These are phyloP conservation scores for Geotrichum reessii DNA, from an alignment of 1,139 yeast species.

Conservation along the genomic window DNA sequence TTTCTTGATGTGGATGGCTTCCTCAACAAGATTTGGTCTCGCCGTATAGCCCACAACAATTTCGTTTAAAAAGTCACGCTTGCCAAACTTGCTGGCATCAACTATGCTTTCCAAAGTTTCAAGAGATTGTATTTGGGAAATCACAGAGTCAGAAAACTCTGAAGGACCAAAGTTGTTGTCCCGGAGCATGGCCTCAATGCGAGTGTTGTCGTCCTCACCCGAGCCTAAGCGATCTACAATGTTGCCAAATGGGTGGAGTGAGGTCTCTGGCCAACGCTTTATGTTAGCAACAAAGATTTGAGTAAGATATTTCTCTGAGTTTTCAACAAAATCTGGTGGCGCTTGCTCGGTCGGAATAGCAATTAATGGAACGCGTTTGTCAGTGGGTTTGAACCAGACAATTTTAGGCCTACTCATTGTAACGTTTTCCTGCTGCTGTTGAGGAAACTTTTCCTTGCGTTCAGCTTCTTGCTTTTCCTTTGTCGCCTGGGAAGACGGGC, in stretches of 20 bases:
- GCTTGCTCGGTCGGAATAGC: constrained; percentile 98
- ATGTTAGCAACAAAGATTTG: constrained; percentile 88
- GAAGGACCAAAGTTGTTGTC: constrained; percentile 89
- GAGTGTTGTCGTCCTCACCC: constrained; percentile 69
- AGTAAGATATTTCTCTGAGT: constrained; percentile 74
- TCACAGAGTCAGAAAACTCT: constrained; percentile 54
- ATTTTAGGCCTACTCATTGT: constrained; percentile 67
- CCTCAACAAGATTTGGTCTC: constrained; percentile 51
- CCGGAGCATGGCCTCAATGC: constrained; percentile 80
- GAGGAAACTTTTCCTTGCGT: constrained; percentile 42
- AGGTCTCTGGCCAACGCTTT: constrained; percentile 98
- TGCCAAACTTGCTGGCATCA: constrained; percentile 35
- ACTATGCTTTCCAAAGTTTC: constrained; percentile 31
- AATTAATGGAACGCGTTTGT: constrained; percentile 91
- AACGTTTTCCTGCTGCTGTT: constrained; percentile 21
- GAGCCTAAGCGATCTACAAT: constrained; percentile 79
- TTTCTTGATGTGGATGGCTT: constrained; percentile 69
- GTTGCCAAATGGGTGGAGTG: constrained; percentile 96
- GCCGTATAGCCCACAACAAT: constrained; percentile 62
- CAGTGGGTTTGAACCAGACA: constrained; percentile 98
- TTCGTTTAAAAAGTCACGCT: constrained; percentile 53
- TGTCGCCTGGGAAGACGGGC: constrained; percentile 94
- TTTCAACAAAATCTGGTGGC: constrained; percentile 88
- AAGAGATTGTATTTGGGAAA: constrained; percentile 35
- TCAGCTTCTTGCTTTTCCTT: constrained; percentile 61